A percentile compares a stretch with the other conserved stretches of the same genome.
Conservation (phyloP, 805 yeast species). For the Schwanniomyces pseudopolymorphus region DNA sequence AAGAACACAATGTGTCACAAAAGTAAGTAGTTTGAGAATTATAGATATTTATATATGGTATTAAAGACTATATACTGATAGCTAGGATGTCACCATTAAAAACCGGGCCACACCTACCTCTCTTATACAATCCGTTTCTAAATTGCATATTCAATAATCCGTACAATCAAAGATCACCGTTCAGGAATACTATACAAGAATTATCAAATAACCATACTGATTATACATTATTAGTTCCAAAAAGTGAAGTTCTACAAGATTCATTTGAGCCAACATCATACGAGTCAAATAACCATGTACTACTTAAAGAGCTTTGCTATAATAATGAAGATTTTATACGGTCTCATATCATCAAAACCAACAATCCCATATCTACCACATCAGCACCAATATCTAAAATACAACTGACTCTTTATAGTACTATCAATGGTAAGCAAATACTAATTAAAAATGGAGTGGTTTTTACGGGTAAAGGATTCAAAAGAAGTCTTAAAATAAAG, state of each 20-base stretch:
- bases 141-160: conserved; percentile 70
- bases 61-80: not conserved
- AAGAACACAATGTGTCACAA: not conserved
- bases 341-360: conserved; percentile 55
- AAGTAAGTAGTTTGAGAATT: not conserved
- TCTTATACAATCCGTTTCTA: conserved; percentile 60
- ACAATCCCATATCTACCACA: conserved; percentile 21
- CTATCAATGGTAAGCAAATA: conserved; percentile 57
- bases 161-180: conserved; percentile 37
- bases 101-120: conserved; percentile 44
- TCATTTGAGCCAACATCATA: conserved; percentile 27
- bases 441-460: conserved; percentile 54
- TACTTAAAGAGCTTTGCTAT: conserved; percentile 54
- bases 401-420: conserved; percentile 46
- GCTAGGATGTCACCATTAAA: conserved; percentile 8
- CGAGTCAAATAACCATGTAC: conserved; percentile 18
- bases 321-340: conserved; percentile 55
- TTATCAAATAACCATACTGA: conserved; percentile 46
- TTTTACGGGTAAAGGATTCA: conserved; percentile 60
- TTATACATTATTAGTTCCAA: conserved; percentile 67
- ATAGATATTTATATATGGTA: not conserved
- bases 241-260: conserved; percentile 43
- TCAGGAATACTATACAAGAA: conserved; percentile 45
- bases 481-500: conserved; percentile 39
- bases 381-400: conserved; percentile 26